phyloP scores from a whole-genome alignment of 1,284 basidiomycete species.

The Thelephora terrestris region DNA sequence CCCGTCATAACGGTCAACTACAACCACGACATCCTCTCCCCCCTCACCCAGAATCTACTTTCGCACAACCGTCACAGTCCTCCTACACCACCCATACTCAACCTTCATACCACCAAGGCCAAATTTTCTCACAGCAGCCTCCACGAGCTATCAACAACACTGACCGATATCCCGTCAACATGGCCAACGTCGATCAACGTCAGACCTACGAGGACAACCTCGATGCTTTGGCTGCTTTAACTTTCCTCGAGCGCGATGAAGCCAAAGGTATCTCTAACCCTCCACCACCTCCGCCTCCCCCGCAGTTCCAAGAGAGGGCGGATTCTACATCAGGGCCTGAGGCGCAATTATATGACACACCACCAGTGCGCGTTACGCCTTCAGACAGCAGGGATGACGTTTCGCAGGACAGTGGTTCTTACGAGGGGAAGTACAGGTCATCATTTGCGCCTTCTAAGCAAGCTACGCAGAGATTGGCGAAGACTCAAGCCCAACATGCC shows the following conservation, averaged over 20 bases:
- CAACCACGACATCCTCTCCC: no score
- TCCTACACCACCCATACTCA: slow-evolving; percentile 1
- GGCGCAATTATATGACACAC: not conserved
- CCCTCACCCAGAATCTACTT: not conserved
- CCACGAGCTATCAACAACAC: no score
- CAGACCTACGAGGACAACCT: slow-evolving; percentile 37
- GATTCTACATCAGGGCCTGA: no score
- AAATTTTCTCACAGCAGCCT: slow-evolving; percentile 9
- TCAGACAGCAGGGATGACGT: slow-evolving; percentile 13
- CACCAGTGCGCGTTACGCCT: slow-evolving; percentile 7
- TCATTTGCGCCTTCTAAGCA: slow-evolving; percentile 79
- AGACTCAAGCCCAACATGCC: slow-evolving; percentile 71
- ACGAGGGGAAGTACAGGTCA: slow-evolving; percentile 37
- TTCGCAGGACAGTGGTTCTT: slow-evolving; percentile 18
- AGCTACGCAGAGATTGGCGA: slow-evolving; percentile 75
- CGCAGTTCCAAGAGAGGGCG: not conserved
- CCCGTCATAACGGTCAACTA: no score
- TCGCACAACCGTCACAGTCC: slow-evolving; percentile 10
- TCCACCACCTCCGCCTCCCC: slow-evolving; percentile 11
- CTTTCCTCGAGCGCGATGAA: slow-evolving; percentile 56
- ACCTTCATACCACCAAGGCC: slow-evolving; percentile 5
- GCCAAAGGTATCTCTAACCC: slow-evolving; percentile 11
- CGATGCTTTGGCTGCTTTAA: slow-evolving; percentile 68
- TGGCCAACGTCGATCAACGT: not conserved
- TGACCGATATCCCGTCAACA: no score